Evolutionary conservation across 768 basidiomycete genomes (phyloP), one percentile per base, ranked within the genome.

Genomic region (Auriculariales sp.): DNA sequence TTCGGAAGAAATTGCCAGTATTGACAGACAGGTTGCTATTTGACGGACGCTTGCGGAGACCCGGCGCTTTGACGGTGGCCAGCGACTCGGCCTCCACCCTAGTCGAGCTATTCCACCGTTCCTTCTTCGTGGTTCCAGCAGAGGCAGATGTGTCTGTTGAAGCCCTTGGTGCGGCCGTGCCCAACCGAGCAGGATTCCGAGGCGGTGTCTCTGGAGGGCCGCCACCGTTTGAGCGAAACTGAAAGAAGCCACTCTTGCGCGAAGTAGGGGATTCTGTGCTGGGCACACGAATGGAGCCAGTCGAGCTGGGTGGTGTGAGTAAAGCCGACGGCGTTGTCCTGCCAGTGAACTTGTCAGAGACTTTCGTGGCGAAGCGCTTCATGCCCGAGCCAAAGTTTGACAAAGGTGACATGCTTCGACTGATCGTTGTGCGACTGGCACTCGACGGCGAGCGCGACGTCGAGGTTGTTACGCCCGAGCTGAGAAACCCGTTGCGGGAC

Each of bases 71-170:
- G 55, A 74, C 60, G 27, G 71, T 73, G 33, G 57, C 56, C 6
- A 64, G 53, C 28, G 66, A 67, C 46, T 80, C 81, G 15, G 66
- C 55, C 44, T 78, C 69, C n/a, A 90, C 72, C 57, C 70, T 85
- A 1, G 86, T 89, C 3, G 86, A 90, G 54, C 80, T 73, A 58
- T 91, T 91, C 88, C 88, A 91, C 29, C 64, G 68, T 52, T 78
- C 78, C 55, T 75, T 74, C 29, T 55, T 45, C 50, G 63, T 24
- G 49, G 39, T 48, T 31, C 44, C 28, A 24, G 49, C 47, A 34
- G 50, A 47, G 7, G 61, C 63, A 47, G 55, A 58, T 56, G 74
- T 77, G 46, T 71, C 54, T 31, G 72, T 72, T 11, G 66, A 52
- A 51, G n/a, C n/a, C n/a, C n/a, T n/a, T n/a, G n/a, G n/a, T n/a